Evolutionary conservation across 2,329 filamentous ascomycete species (phyloP).

Genomic region (Aspergillus chevalieri): DNA sequence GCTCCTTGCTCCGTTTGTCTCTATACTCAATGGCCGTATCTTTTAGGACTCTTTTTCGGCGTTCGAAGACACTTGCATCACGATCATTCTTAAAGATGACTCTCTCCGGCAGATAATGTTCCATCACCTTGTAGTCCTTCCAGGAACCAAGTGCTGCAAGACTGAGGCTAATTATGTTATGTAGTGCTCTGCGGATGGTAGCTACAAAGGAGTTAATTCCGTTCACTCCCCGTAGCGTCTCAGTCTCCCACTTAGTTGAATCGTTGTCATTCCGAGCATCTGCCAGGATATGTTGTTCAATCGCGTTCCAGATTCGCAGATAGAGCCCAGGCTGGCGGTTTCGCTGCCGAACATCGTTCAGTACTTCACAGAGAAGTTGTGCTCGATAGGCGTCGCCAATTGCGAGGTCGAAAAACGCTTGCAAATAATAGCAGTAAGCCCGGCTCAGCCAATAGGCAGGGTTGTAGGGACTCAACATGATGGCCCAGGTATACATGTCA

Average conservation of each 20-base stretch:
- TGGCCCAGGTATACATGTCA: constrained; percentile 33
- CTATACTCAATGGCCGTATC: constrained; percentile 2
- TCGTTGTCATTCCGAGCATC: constrained; percentile 3
- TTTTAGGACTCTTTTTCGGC: constrained; percentile 9
- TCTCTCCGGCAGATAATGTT: constrained; percentile 12
- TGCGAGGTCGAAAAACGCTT: constrained; percentile 29
- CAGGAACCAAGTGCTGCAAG: constrained; percentile 25
- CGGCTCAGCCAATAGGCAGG: constrained; percentile 33
- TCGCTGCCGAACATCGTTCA: constrained; percentile 15
- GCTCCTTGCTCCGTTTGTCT: constrained; percentile 2
- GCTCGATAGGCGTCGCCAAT: constrained; percentile 34
- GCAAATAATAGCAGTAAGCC: constrained; percentile 29
- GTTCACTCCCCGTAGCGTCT: constrained; percentile 15
- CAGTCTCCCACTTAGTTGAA: constrained; percentile 9
- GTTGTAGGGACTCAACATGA: constrained; percentile 31
- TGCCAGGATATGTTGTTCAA: constrained; percentile 27
- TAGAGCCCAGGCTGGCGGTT: constrained; percentile 24
- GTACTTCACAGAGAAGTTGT: constrained; percentile 26
- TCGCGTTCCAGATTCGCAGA: constrained; percentile 23
- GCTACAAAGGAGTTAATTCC: constrained; percentile 27
- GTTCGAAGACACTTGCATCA: constrained; percentile 16
- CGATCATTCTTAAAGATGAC: constrained; percentile 12
- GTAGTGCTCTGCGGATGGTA: constrained; percentile 20
- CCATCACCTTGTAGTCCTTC: constrained; percentile 21
- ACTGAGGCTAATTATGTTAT: constrained; percentile 26